Percentiles rank a stretch among this genome's conserved stretches.
Conservation (phyloP, 768 basidiomycete species). For the Suillus americanus region DNA sequence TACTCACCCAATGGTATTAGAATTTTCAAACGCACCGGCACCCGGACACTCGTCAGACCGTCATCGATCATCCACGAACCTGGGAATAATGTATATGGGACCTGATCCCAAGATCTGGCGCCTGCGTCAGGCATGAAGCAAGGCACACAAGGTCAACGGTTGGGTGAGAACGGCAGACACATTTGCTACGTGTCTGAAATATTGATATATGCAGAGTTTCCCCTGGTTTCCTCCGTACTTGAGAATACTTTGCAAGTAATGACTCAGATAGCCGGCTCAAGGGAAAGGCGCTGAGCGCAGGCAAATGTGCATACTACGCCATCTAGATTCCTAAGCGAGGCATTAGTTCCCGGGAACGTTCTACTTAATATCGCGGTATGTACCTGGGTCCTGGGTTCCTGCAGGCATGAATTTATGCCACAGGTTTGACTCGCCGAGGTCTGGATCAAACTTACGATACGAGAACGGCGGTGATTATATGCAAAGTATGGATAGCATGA, state of each 20-base stretch:
- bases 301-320: background rate
- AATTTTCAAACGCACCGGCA: background rate
- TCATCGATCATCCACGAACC: background rate
- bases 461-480: background rate
- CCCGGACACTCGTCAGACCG: background rate
- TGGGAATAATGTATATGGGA: background rate
- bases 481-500: background rate
- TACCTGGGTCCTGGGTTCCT: constrained; percentile 2
- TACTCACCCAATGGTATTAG: background rate
- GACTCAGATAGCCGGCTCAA: no score
- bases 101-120: background rate
- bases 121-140: background rate
- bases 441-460: background rate
- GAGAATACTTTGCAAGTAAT: background rate
- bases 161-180: background rate
- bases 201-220: background rate
- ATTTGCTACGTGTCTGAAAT: background rate
- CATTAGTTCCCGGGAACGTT: background rate
- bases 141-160: background rate
- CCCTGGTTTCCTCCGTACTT: background rate
- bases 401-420: background rate
- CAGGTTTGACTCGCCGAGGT: background rate
- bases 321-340: background rate
- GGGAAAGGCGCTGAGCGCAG: no score
- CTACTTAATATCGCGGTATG: background rate